Base-by-base conservation (phyloP, 1,284 basidiomycete genomes). In the Cystodermella granulosa region DNA sequence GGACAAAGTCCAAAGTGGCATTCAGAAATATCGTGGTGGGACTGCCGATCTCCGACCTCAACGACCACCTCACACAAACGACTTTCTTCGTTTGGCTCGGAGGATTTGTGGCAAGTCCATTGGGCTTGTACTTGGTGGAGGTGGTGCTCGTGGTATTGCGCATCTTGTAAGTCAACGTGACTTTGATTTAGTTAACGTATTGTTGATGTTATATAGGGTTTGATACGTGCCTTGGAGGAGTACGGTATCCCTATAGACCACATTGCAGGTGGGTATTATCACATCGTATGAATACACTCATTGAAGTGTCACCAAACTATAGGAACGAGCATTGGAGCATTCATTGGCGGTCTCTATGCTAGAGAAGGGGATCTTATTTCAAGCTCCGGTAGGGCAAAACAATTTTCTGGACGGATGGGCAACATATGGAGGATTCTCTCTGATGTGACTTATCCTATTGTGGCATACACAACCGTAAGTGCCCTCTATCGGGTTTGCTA, bases 301-400 rank as follows among this genome's bases (percentile, higher is more conserved):
- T 46, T 38, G 50, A 45, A 45, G 42, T 31, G 41, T n/a, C 41
- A 16, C 24, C 34, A 15, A 23, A 4, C 34, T n/a, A n/a, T n/a
- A 80, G 81, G 91, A 38, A 87, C 91, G 13, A 91, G 88, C 58
- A 98, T 98, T 46, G 95, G 95, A 1, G 80, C 87, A 3, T 84
- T 98, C 48, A 84, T 99, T 38, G 95, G 93, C n/a, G 96, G 94
- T 1, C 70, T 99, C 21, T 99, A 98, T 68, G 93, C 96, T 6
- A 80, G 88, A 23, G 93, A 97, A 61, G 92, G 89, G 20, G 91
- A 98, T 63, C 69, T 97, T 18, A 79, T 98, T 35, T 90, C 89
- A 24, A 87, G 83, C 44, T 75, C 87, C 5, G 93, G 87, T 2
- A 78, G 94, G 37, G 83, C 88, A n/a, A 95, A 92, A 62, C 85